Evolutionary conservation across 2,329 filamentous ascomycete genomes (phyloP).

Genomic region (Ophiosphaerella korrae): DNA sequence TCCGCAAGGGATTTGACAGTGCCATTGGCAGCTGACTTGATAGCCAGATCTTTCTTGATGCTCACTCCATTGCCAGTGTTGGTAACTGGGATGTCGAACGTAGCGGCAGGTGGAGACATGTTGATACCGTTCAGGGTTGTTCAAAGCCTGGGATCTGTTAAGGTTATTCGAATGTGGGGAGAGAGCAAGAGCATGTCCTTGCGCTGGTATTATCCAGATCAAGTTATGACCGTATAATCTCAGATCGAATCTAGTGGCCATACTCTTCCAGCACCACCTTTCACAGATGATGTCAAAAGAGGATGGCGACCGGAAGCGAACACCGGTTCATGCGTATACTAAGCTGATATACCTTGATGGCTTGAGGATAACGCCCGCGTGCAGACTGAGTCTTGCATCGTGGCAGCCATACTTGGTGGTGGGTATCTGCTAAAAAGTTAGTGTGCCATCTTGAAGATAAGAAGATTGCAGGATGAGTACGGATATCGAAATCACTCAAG

Average conservation of each 20-base stretch:
- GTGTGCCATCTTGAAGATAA: constrained; percentile 12
- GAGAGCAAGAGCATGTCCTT: constrained; percentile 85
- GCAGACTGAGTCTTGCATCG: constrained; percentile 37
- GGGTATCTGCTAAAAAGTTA: constrained; percentile 27
- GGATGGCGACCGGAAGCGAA: constrained; percentile 34
- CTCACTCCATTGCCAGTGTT: constrained; percentile 42
- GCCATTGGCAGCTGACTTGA: constrained; percentile 52
- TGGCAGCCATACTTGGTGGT: constrained; percentile 38
- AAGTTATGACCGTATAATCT: constrained; percentile 96
- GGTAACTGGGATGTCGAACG: constrained; percentile 53
- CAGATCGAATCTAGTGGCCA: constrained; percentile 58
- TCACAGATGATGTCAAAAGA: not conserved
- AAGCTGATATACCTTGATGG: constrained; percentile 46
- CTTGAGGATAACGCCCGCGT: constrained; percentile 42
- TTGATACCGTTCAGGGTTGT: constrained; percentile 33
- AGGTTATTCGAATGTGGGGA: constrained; percentile 31
- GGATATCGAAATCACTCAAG: constrained; percentile 8
- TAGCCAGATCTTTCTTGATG: constrained; percentile 50
- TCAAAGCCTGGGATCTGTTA: constrained; percentile 41
- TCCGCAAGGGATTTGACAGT: constrained; percentile 64
- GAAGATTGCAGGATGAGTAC: constrained; percentile 20
- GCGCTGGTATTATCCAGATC: constrained; percentile 99
- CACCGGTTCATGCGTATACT: constrained; percentile 52
- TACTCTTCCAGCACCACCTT: not conserved
- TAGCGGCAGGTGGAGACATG: constrained; percentile 81